phyloP scores from a whole-genome alignment of 352 stramenopile genomes.

The Nothophytophthora sp. region DNA sequence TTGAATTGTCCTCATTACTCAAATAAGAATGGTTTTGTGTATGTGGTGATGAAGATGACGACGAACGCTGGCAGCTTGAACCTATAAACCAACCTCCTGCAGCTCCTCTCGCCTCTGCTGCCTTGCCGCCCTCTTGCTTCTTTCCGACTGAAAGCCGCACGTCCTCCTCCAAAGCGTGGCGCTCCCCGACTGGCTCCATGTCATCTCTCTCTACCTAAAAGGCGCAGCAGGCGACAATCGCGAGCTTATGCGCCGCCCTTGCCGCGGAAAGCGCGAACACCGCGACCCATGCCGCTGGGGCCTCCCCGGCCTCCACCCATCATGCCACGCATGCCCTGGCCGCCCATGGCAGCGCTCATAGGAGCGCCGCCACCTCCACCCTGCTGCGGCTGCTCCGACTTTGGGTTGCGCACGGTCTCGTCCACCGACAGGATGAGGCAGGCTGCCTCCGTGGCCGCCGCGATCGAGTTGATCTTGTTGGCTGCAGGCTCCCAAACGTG shows the following conservation, averaged over 20 bases:
- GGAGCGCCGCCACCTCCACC: constrained; percentile 55
- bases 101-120: constrained; percentile 14
- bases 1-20: too few relatives aligned
- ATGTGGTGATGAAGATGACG: too few relatives aligned
- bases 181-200: constrained; percentile 4
- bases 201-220: constrained; percentile 38
- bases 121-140: constrained; percentile 20
- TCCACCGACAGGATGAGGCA: constrained; percentile 99
- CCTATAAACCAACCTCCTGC: too few relatives aligned
- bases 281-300: constrained; percentile 68
- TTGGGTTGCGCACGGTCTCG: constrained; percentile 98
- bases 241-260: constrained; percentile 72
- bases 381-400: constrained; percentile 93
- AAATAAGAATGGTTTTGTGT: too few relatives aligned
- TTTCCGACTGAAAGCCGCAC: constrained; percentile 19
- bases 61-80: too few relatives aligned
- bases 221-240: constrained; percentile 16
- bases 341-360: constrained; percentile 92
- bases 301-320: constrained; percentile 75
- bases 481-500: constrained; percentile 99
- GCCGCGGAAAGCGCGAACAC: constrained; percentile 77
- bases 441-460: constrained; percentile 96
- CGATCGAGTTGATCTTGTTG: constrained; percentile 99
- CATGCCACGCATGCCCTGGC: constrained; percentile 92
- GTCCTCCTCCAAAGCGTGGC: constrained; percentile 19